These are phyloP conservation scores for Cercospora berteroae DNA, from an alignment of 2,329 filamentous ascomycete species.

Conservation along the genomic window DNA sequence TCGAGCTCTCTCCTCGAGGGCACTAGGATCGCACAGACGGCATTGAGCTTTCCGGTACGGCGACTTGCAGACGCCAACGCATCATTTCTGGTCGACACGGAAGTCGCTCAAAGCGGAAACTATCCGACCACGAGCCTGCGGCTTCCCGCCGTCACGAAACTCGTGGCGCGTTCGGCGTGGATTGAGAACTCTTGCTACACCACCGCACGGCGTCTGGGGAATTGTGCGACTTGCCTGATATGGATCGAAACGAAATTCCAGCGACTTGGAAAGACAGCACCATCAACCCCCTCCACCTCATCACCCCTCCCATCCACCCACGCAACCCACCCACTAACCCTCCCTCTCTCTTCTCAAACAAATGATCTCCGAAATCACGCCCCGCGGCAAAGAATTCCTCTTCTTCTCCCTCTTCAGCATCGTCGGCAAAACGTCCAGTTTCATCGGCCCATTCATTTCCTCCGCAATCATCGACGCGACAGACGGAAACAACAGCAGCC, in stretches of 20 bases:
- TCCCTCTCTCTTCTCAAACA: constrained; percentile 1
- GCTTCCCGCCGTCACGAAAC: constrained; percentile 9
- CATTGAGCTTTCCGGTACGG: not conserved
- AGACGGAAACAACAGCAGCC: constrained; percentile 57
- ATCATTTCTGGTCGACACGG: not conserved
- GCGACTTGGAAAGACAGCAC: not conserved
- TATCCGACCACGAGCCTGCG: not conserved
- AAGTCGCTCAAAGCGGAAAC: not conserved
- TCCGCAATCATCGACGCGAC: constrained; percentile 65
- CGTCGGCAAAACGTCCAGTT: constrained; percentile 65
- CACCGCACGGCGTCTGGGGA: not conserved
- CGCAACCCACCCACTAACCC: not conserved
- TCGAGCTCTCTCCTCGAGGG: not conserved
- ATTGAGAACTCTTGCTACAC: not conserved
- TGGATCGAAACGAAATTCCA: not conserved
- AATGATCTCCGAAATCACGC: constrained; percentile 69
- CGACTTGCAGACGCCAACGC: constrained; percentile 9
- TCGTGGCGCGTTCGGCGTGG: not conserved
- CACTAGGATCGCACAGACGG: constrained; percentile 7
- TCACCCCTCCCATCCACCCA: not conserved
- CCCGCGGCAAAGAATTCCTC: constrained; percentile 65
- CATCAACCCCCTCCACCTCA: not conserved
- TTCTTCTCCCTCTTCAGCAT: constrained; percentile 70
- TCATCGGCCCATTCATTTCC: constrained; percentile 67
- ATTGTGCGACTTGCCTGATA: not conserved